phyloP scores from a whole-genome alignment of 2,329 filamentous ascomycete species.

The Fusarium sp. region DNA sequence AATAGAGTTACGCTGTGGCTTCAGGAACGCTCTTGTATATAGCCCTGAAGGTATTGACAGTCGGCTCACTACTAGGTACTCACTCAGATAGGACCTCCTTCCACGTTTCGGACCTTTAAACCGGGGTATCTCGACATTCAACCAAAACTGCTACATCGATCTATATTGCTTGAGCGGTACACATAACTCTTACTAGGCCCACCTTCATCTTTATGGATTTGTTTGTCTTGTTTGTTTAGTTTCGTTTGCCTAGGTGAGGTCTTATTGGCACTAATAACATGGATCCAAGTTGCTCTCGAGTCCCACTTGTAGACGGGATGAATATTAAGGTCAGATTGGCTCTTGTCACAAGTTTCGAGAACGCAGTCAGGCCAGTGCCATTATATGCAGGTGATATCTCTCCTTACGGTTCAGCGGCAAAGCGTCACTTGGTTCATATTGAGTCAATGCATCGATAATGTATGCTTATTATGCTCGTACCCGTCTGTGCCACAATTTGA shows the following conservation, averaged over 20 bases:
- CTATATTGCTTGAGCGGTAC: too few species aligned
- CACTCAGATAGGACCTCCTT: not conserved
- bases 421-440: not conserved
- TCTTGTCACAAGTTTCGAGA: constrained; percentile 7
- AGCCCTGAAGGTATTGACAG: not conserved
- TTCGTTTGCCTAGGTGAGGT: constrained; percentile 20
- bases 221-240: constrained; percentile 22
- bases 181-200: not conserved
- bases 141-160: not conserved
- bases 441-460: not conserved
- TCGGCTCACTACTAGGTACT: not conserved
- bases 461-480: not conserved
- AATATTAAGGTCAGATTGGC: constrained; percentile 9
- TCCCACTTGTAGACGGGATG: not conserved
- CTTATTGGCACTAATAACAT: constrained; percentile 6
- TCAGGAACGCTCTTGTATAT: not conserved
- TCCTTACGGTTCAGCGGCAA: not conserved
- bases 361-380: not conserved
- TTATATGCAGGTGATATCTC: not conserved
- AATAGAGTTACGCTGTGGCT: constrained; percentile 1
- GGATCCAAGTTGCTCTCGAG: constrained; percentile 2
- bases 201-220: not conserved
- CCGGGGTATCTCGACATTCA: not conserved
- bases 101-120: not conserved
- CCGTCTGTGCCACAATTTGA: not conserved